Evolutionary conservation across 495 filamentous ascomycete species (phyloP).

Genomic region (Aspergillus cavernicola): DNA sequence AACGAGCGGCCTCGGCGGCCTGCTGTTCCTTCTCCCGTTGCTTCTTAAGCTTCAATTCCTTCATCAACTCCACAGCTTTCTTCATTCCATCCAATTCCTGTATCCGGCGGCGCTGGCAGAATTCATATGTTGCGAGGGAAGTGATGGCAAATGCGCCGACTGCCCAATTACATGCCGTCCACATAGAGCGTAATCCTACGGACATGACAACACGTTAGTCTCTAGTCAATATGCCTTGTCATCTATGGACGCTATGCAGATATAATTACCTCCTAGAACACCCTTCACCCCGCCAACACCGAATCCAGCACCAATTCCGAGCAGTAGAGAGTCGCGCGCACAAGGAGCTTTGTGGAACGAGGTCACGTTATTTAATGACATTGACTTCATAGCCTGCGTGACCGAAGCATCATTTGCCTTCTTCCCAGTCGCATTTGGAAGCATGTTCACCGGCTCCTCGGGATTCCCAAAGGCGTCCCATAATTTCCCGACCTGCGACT

Average conservation of each 20-base stretch:
- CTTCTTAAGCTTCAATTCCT: conserved; percentile 64
- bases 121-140: conserved; percentile 69
- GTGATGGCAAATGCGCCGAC: conserved; percentile 66
- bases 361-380: conserved; percentile 66
- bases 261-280: conserved; percentile 65
- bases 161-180: conserved; percentile 74
- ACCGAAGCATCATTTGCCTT: conserved; percentile 47
- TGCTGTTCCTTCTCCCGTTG: conserved; percentile 61
- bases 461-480: conserved; percentile 50
- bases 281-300: conserved; percentile 66
- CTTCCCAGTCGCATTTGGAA: conserved; percentile 45
- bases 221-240: neutral
- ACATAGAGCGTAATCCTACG: conserved; percentile 41
- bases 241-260: neutral
- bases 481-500: conserved; percentile 49
- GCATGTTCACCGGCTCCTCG: conserved; percentile 48
- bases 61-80: conserved; percentile 74
- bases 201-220: neutral
- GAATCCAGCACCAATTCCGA: conserved; percentile 76
- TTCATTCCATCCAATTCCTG: conserved; percentile 76
- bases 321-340: conserved; percentile 73
- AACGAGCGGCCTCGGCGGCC: conserved; percentile 40
- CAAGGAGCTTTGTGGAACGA: conserved; percentile 78
- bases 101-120: conserved; percentile 67
- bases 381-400: conserved; percentile 60